Conservation (phyloP, 1,284 basidiomycete species). For the Gymnopus androsaceus region DNA sequence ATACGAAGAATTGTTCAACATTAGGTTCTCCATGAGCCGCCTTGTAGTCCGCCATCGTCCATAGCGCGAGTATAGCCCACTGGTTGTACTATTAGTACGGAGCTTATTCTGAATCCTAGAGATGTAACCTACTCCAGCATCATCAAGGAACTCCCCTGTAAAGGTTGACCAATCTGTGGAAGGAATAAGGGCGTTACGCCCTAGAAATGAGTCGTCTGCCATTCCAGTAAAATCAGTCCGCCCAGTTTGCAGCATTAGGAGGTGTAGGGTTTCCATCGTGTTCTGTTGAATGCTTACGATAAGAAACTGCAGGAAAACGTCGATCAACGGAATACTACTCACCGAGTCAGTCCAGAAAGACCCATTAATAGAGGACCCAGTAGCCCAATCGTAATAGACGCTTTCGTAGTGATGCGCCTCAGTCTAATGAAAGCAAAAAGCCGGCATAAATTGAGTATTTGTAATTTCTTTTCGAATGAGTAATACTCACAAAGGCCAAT, state of each 20-base stretch:
- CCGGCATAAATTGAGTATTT: background rate
- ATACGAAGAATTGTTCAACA: slow-evolving; percentile 4
- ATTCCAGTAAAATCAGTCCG: slow-evolving; percentile 10
- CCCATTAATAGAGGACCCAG: slow-evolving; percentile 3
- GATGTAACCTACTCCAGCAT: slow-evolving; percentile 9
- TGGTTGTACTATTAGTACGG: background rate
- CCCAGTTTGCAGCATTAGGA: slow-evolving; percentile 11
- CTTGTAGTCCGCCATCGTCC: slow-evolving; percentile 16
- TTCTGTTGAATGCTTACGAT: background rate
- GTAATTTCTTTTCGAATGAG: background rate
- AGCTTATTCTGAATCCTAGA: background rate
- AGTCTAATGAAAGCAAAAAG: background rate
- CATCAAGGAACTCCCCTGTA: slow-evolving; percentile 9
- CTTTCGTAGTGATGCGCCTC: slow-evolving; percentile 1
- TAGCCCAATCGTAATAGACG: slow-evolving; percentile 1
- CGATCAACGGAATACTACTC: background rate
- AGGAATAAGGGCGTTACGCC: slow-evolving; percentile 6
- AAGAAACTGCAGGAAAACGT: background rate
- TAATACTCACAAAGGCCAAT: background rate
- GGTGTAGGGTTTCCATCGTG: slow-evolving; percentile 15
- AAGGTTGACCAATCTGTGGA: slow-evolving; percentile 8
- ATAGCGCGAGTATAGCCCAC: slow-evolving; percentile 17
- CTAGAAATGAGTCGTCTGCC: slow-evolving; percentile 12
- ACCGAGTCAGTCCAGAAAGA: slow-evolving; percentile 9
- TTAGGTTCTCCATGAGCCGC: slow-evolving; percentile 1